Conservation (phyloP, 2,329 filamentous ascomycete species). For the Paramyrothecium sp. region DNA sequence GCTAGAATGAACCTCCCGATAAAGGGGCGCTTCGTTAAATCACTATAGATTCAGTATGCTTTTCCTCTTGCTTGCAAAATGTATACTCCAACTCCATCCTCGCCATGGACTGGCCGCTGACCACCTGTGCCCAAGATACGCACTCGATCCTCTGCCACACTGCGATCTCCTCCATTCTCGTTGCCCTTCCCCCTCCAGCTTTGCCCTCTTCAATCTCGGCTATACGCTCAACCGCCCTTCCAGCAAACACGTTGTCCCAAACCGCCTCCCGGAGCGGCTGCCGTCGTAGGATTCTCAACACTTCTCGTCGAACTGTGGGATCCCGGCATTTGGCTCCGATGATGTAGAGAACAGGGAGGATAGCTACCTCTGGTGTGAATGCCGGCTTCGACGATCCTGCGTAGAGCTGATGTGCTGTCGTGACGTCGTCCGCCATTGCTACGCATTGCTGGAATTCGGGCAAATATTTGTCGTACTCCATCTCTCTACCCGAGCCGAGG, state of each 20-base stretch:
- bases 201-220: constrained; percentile 32
- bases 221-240: constrained; percentile 26
- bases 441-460: constrained; percentile 25
- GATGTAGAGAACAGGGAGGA: constrained; percentile 31
- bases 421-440: constrained; percentile 17
- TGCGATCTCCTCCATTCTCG: constrained; percentile 23
- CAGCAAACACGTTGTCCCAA: constrained; percentile 29
- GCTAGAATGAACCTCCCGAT: background rate
- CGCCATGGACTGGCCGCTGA: constrained; percentile 9
- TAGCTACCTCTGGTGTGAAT: constrained; percentile 31
- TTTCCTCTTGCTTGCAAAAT: constrained; percentile 22
- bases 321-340: constrained; percentile 34
- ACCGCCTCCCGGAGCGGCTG: constrained; percentile 25
- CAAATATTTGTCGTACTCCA: constrained; percentile 25
- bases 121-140: constrained; percentile 20
- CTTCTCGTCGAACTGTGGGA: constrained; percentile 27
- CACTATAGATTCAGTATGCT: constrained; percentile 17
- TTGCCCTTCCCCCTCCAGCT: constrained; percentile 7
- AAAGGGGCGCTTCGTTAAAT: background rate
- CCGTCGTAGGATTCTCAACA: constrained; percentile 21
- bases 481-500: constrained; percentile 21
- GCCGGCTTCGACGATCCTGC: constrained; percentile 16
- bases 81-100: constrained; percentile 27
- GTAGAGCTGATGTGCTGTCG: constrained; percentile 18
- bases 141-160: constrained; percentile 25